Base-by-base conservation (phyloP, 1,284 basidiomycete genomes). In the Puccinia novopanici region DNA sequence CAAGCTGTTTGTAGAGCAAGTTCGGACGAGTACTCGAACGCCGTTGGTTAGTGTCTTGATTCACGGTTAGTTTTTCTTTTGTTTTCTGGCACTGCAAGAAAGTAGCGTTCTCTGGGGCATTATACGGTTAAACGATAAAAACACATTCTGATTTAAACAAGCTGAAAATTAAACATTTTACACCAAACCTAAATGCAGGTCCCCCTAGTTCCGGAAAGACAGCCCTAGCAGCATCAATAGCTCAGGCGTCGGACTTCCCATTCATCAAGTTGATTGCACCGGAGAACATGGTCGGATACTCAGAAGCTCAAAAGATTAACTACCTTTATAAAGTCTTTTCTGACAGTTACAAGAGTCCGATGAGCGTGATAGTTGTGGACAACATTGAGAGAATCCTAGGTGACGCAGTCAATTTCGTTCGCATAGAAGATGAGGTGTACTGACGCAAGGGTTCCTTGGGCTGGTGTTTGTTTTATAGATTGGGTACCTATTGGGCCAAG, bases 261-360 rank as follows among this genome's bases (percentile, higher is more conserved):
- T 99, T 99, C 88, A 98, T 99, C 89, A 98, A 99, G 87, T 90
- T 99, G 72, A 91, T 99, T 82, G 93, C 95, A 19, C 94, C 97
- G 0, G 97, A 99, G 84, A 92, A 90, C 84, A 98, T 99, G 96
- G 93, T 99, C 81, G 97, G 97, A 12, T 96, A 91, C 87, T 91
- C 91, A 34, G 97, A 99, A 85, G 86, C 89, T 19, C 93, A 95
- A 85, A 99, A 99, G 88, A 92, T 99, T 76, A 89, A 91, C 1
- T 91, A 95, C 9, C 92, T 99, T 84, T 93, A 91, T 86, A 98
- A 97, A 87, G 90, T 95, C 13, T 99, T 99, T 86, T 89, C 90
- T 82, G 97, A 99, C 87, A 94, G 93, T 83, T 97, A 98, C 88
- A 99, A 98, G 89, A 95, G 93, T 88, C 95, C 96, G 3, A 85